A percentile compares a stretch with the other conserved stretches of the same genome.
Conservation (phyloP, 2,329 filamentous ascomycete genomes). For the Ophidiomyces ophidiicola region DNA sequence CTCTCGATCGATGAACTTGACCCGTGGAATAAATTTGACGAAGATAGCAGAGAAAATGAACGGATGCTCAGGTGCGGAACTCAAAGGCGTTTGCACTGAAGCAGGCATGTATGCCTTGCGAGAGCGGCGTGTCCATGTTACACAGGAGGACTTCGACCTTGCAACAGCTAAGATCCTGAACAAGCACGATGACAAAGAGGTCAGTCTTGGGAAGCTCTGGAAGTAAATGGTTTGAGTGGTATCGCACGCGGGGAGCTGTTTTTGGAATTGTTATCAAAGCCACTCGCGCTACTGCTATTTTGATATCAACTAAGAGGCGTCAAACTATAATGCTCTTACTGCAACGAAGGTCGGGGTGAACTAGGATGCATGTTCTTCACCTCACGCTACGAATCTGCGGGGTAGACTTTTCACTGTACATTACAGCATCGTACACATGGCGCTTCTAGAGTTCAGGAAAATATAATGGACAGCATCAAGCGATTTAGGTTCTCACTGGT, state of each 20-base stretch:
- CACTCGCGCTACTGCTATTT: not conserved
- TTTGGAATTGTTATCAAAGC: not conserved
- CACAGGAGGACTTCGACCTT: constrained; percentile 96
- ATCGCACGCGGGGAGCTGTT: not conserved
- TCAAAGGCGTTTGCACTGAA: constrained; percentile 98
- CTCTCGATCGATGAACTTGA: constrained; percentile 96
- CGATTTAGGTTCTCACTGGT: too few relatives aligned
- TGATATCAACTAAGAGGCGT: not conserved
- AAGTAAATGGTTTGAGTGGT: constrained; percentile 38
- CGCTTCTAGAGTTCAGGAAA: constrained; percentile 2
- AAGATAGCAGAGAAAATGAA: constrained; percentile 99
- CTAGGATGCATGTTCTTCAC: constrained; percentile 5
- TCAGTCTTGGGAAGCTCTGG: constrained; percentile 77
- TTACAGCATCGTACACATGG: constrained; percentile 7
- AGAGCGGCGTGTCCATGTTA: constrained; percentile 92
- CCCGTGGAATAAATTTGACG: constrained; percentile 87
- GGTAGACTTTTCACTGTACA: constrained; percentile 4
- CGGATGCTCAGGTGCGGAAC: constrained; percentile 88
- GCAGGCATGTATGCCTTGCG: constrained; percentile 96
- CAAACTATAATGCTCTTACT: not conserved
- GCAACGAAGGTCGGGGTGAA: constrained; percentile 2
- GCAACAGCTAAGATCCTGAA: constrained; percentile 98
- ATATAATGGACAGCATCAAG: constrained; percentile 4
- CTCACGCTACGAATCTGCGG: constrained; percentile 3
- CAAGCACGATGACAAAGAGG: constrained; percentile 98